Base-by-base conservation (phyloP, 2,329 filamentous ascomycete genomes). In the Endocalyx cinctus region DNA sequence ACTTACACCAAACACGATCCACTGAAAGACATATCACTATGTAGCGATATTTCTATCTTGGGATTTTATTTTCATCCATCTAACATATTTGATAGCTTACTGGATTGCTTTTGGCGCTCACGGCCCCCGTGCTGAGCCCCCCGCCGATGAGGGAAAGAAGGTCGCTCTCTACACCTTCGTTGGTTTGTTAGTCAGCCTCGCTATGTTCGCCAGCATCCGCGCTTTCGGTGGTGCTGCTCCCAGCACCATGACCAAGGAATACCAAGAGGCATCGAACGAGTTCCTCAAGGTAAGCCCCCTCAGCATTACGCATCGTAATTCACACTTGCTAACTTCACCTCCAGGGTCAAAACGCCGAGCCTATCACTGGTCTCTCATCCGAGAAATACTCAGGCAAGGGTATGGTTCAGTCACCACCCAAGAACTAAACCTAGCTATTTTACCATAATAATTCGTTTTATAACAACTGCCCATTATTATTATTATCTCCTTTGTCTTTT, bases 101-200 rank as follows among this genome's bases (percentile, higher is more conserved):
- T 98, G 86, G 83, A 95, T 98, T 59, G 89, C 92, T 49, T 98
- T 98, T 62, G 92, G 92, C 48, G 82, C 89, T 58, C 92, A 98
- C 67, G 92, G 92, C 38, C 92, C 92, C 53, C 90, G 92, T 54
- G 82, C 90, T 50, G 70, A 74, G 44, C 64, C 84, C 49, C 87
- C 90, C 43, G 84, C 92, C 48, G 90, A 87, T 55, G 90, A 96
- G 75, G 75, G 74, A 65, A 76, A 78, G 66, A 89, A 82, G 63
- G 73, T 97, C 52, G 74, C 84, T 57, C 69, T 79, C 59, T 85
- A 88, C 66, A 82, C 86, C 38, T 58, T 71, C 41, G 62, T 82
- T 53, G 84, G 86, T 56, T 56, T 94, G 47, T 70, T 66, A 43
- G 74, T 71, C 53, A 82, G 82, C 48, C 65, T 84, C 50, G 74